Conservation (phyloP, 208 protist species). For the Acanthamoeba triangularis region DNA sequence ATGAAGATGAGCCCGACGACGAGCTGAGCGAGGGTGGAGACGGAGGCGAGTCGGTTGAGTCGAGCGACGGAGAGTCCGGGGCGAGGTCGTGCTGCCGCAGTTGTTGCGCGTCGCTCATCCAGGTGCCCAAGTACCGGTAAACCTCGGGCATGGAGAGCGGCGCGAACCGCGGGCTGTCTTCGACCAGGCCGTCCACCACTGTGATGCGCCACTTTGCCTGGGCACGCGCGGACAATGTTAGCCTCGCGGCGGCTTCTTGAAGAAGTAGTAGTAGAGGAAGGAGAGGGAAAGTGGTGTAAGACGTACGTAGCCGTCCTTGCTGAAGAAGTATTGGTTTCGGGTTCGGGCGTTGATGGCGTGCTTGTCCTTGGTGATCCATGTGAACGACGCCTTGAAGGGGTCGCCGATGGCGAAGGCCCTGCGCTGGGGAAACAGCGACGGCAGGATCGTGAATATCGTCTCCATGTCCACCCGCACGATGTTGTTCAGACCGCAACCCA, state of each 20-base stretch:
- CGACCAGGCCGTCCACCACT: slow-evolving; percentile 17
- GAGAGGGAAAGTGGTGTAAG: background rate
- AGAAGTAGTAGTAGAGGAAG: background rate
- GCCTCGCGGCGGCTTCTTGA: background rate
- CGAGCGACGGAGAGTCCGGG: too few species aligned
- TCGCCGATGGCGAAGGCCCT: slow-evolving; percentile 15
- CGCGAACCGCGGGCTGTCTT: slow-evolving; percentile 36
- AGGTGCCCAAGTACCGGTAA: slow-evolving; percentile 72
- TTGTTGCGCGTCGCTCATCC: background rate
- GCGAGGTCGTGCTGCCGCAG: too few species aligned
- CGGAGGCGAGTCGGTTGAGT: background rate
- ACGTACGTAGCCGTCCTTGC: slow-evolving; percentile 35
- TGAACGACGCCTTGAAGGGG: background rate
- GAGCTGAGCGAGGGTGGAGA: too few species aligned
- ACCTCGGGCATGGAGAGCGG: slow-evolving; percentile 64
- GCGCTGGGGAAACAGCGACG: background rate
- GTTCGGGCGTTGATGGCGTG: background rate
- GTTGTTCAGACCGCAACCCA: background rate
- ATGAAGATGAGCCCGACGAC: background rate
- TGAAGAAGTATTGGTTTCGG: slow-evolving; percentile 50
- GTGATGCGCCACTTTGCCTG: slow-evolving; percentile 52
- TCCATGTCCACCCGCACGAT: slow-evolving; percentile 42
- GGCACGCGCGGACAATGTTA: background rate
- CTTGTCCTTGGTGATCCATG: slow-evolving; percentile 68
- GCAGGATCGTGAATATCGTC: slow-evolving; percentile 33